Conservation (phyloP, 139 green algal genomes). For the Mesostigma viride region DNA sequence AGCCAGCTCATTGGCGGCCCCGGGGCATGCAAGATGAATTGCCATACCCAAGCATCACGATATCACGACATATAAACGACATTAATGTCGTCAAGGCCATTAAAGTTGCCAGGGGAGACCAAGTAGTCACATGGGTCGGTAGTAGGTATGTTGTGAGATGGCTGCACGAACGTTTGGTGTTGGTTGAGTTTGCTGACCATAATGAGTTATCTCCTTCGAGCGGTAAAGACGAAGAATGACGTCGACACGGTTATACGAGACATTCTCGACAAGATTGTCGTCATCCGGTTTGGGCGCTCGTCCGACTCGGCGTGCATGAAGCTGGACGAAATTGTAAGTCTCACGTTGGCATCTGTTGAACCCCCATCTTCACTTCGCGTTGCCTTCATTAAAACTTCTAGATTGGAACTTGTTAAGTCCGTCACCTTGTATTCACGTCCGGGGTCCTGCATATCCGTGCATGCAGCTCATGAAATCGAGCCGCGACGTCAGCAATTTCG, state of each 20-base stretch:
- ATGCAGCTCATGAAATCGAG: constrained; percentile 20
- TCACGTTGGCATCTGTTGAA: background rate
- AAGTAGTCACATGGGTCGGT: too few species aligned
- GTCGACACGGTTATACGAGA: constrained; percentile 17
- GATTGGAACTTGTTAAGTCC: background rate
- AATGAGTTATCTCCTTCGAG: constrained; percentile 15
- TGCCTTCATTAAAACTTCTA: background rate
- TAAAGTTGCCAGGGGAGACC: too few species aligned
- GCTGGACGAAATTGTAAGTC: constrained; percentile 29
- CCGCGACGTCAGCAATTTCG: constrained; percentile 20
- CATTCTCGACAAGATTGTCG: constrained; percentile 27
- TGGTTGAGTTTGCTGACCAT: too few species aligned
- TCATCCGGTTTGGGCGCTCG: constrained; percentile 18
- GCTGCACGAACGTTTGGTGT: too few species aligned
- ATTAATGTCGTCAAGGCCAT: too few species aligned
- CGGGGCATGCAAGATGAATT: too few species aligned
- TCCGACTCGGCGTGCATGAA: constrained; percentile 21
- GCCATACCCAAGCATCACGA: too few species aligned
- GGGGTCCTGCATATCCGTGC: background rate
- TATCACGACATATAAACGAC: too few species aligned
- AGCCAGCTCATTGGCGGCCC: too few species aligned
- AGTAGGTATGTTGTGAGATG: too few species aligned
- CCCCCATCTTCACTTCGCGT: background rate
- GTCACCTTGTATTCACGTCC: background rate
- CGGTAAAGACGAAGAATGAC: constrained; percentile 13